A percentile compares a stretch with the other conserved stretches of the same genome.
Evolutionary conservation across 257 asterid species (phyloP).

Genomic region (Salvia splendens): DNA sequence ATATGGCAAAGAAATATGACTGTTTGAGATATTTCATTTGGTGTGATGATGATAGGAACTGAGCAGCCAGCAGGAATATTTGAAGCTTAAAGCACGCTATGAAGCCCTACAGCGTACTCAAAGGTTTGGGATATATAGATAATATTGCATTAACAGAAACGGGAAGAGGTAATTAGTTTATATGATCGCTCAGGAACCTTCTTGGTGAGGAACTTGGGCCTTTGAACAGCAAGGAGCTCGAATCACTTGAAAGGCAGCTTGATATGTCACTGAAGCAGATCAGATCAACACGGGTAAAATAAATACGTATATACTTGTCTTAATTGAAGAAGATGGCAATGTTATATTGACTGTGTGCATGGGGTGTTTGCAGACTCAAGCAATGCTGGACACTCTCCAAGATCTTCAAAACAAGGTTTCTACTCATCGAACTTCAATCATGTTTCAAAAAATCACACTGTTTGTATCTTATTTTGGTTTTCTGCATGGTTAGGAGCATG

Average conservation of each 20-base stretch:
- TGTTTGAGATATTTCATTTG: neutral
- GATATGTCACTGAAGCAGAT: constrained; percentile 93
- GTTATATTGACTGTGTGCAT: neutral
- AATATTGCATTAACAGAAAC: neutral
- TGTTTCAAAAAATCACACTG: neutral
- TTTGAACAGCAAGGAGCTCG: constrained; percentile 93
- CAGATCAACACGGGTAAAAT: constrained; percentile 80
- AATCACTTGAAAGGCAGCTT: constrained; percentile 90
- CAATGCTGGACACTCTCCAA: constrained; percentile 90
- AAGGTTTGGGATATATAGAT: constrained; percentile 48
- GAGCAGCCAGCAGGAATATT: constrained; percentile 97
- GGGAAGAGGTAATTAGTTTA: too few relatives aligned
- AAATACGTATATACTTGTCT: neutral
- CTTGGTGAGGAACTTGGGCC: constrained; percentile 98
- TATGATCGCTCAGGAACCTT: constrained; percentile 57
- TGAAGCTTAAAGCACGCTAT: constrained; percentile 93
- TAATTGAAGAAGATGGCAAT: too few relatives aligned
- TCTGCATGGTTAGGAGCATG: constrained; percentile 68
- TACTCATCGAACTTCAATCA: neutral
- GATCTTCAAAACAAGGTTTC: constrained; percentile 90
- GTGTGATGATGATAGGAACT: constrained; percentile 52
- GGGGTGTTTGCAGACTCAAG: constrained; percentile 69
- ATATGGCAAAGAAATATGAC: too few relatives aligned
- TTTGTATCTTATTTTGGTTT: constrained; percentile 19
- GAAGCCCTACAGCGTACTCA: constrained; percentile 95